Evolutionary conservation across 2,329 filamentous ascomycete genomes (phyloP).

Genomic region (Pseudogymnoascus sp.): DNA sequence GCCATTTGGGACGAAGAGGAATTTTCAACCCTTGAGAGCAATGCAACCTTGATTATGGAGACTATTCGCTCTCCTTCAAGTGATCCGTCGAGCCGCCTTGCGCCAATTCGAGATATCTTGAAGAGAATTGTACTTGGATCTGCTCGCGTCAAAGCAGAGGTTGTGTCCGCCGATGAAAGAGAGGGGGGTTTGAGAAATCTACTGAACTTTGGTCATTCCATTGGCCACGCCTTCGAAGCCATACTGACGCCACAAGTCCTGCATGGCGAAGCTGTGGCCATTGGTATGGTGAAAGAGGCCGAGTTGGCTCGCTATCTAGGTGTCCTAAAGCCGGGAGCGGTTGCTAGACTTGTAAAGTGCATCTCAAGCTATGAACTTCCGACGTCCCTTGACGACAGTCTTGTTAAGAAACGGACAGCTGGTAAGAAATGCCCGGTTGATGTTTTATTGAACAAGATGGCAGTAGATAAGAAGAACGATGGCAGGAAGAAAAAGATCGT

Average conservation of each 20-base stretch:
- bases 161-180: slow-evolving; percentile 89
- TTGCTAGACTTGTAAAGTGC: slow-evolving; percentile 85
- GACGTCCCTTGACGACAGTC: slow-evolving; percentile 75
- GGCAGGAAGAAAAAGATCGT: slow-evolving; percentile 95
- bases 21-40: slow-evolving; percentile 76
- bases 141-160: slow-evolving; percentile 86
- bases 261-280: slow-evolving; percentile 91
- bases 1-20: slow-evolving; percentile 91
- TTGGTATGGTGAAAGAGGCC: slow-evolving; percentile 97
- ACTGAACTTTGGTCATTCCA: slow-evolving; percentile 96
- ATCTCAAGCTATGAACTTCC: slow-evolving; percentile 91
- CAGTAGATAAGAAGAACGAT: slow-evolving; percentile 97
- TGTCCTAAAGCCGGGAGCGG: slow-evolving; percentile 75
- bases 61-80: slow-evolving; percentile 59
- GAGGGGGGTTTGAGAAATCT: slow-evolving; percentile 92
- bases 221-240: slow-evolving; percentile 93
- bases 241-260: slow-evolving; percentile 92
- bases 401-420: slow-evolving; percentile 73
- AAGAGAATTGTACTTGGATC: slow-evolving; percentile 82
- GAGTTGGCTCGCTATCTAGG: slow-evolving; percentile 87
- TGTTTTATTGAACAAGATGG: slow-evolving; percentile 84
- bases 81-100: slow-evolving; percentile 50
- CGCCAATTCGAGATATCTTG: slow-evolving; percentile 62
- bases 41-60: slow-evolving; percentile 68
- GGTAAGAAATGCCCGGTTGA: slow-evolving; percentile 85